These are phyloP conservation scores for Neonectria magnoliae DNA, from an alignment of 2,329 filamentous ascomycete genomes.

Conservation along the genomic window DNA sequence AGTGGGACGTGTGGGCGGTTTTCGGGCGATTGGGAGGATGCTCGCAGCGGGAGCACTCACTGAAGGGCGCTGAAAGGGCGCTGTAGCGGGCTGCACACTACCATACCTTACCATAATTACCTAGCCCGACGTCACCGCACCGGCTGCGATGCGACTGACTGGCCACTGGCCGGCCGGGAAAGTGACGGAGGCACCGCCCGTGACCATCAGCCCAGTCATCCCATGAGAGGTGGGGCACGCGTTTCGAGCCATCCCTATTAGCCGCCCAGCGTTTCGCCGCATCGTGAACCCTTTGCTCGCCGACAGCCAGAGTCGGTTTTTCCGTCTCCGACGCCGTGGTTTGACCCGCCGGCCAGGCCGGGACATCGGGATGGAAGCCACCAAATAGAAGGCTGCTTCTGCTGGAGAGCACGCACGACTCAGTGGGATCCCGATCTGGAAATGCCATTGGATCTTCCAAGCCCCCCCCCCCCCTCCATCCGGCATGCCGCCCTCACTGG, in stretches of 20 bases:
- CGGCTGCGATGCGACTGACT: neutral
- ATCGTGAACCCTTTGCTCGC: neutral
- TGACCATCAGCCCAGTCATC: neutral
- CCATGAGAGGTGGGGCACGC: slow-evolving; percentile 6
- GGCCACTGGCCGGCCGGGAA: neutral
- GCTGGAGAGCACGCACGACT: slow-evolving; percentile 5
- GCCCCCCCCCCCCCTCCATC: no score
- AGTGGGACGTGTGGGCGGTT: slow-evolving; percentile 27
- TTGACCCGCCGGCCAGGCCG: slow-evolving; percentile 4
- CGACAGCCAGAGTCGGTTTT: neutral
- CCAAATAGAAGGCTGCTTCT: slow-evolving; percentile 4
- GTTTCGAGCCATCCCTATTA: neutral
- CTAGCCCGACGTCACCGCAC: slow-evolving; percentile 32
- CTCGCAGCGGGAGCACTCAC: neutral
- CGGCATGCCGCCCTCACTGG: neutral
- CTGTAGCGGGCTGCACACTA: slow-evolving; percentile 2
- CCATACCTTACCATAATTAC: no score
- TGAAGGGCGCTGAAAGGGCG: neutral
- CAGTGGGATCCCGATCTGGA: slow-evolving; percentile 1
- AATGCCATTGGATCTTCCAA: slow-evolving; percentile 10
- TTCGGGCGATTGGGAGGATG: slow-evolving; percentile 30
- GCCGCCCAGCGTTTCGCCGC: neutral
- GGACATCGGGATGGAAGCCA: slow-evolving; percentile 8
- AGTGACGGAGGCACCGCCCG: neutral
- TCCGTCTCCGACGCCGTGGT: neutral